Evolutionary conservation across 1,284 basidiomycete species (phyloP).

Genomic region (Apiotrichum sp.): DNA sequence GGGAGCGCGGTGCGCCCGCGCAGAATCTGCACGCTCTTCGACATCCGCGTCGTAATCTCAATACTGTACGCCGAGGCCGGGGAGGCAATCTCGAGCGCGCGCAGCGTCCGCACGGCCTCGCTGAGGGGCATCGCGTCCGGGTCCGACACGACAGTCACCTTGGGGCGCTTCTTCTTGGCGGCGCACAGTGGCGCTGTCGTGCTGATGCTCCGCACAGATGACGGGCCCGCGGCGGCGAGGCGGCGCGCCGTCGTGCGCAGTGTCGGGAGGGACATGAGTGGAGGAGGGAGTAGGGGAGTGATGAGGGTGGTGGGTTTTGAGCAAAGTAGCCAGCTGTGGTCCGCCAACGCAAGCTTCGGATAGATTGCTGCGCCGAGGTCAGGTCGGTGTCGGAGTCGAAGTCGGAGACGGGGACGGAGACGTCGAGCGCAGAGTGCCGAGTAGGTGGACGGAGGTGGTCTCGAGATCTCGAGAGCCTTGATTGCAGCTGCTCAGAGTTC

Average conservation of each 20-base stretch:
- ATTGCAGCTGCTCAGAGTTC: no score
- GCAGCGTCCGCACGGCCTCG: conserved; percentile 38
- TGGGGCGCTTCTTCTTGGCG: conserved; percentile 1
- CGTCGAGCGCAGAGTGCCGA: no score
- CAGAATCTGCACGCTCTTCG: conserved; percentile 59
- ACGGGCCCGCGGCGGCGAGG: conserved; percentile 6
- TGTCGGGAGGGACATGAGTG: conserved; percentile 7
- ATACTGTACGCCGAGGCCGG: conserved; percentile 72
- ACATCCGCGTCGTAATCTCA: conserved; percentile 68
- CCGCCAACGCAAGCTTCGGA: no score
- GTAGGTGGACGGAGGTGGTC: no score
- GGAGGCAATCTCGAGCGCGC: conserved; percentile 66
- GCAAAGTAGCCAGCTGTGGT: no score
- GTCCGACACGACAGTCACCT: conserved; percentile 8
- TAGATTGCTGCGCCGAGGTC: no score
- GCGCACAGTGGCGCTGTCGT: background rate
- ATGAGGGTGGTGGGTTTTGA: background rate
- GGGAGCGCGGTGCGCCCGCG: conserved; percentile 69
- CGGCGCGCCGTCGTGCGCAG: conserved; percentile 2
- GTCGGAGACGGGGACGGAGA: no score
- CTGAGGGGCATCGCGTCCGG: conserved; percentile 31
- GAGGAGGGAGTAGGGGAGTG: background rate
- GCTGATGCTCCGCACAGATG: background rate
- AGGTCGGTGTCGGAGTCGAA: no score
- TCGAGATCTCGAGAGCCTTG: no score